A percentile compares a stretch with the other conserved stretches of the same genome.
phyloP scores from a whole-genome alignment of 495 filamentous ascomycete genomes.

The Symbiotaphrina buchneri region DNA sequence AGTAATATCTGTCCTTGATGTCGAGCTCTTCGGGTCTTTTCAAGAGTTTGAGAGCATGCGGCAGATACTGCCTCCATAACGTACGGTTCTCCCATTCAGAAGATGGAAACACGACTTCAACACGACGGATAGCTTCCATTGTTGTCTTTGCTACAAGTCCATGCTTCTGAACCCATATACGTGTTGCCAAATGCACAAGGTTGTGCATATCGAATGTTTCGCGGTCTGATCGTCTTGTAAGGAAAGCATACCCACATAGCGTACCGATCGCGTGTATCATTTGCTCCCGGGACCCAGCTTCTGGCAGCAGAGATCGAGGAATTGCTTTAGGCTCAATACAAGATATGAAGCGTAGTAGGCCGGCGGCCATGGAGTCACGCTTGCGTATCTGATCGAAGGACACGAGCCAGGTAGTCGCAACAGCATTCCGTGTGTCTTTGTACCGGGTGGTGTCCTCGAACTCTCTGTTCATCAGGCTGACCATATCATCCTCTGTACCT shows the following conservation, averaged over 20 bases:
- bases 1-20: too few relatives aligned
- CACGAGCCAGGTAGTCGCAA: constrained; percentile 30
- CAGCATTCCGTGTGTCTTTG: constrained; percentile 19
- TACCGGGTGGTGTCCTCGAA: constrained; percentile 24
- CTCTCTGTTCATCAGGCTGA: constrained; percentile 22
- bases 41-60: too few relatives aligned
- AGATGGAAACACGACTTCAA: too few relatives aligned
- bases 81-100: too few relatives aligned
- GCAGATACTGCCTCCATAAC: too few relatives aligned
- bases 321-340: constrained; percentile 20
- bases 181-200: constrained; percentile 21
- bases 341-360: constrained; percentile 20
- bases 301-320: constrained; percentile 16
- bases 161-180: constrained; percentile 12
- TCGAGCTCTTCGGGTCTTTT: too few relatives aligned
- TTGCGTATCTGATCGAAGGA: constrained; percentile 24
- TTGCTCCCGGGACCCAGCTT: constrained; percentile 6
- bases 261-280: constrained; percentile 12
- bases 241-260: constrained; percentile 14
- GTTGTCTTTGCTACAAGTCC: background rate
- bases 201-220: constrained; percentile 17
- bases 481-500: constrained; percentile 16
- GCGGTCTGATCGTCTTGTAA: constrained; percentile 9
- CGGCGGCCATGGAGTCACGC: constrained; percentile 10
- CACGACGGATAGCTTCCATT: too few relatives aligned